A percentile compares a stretch with the other conserved stretches of the same genome.
These are phyloP conservation scores for Blastobotrys capitulatus DNA, from an alignment of 1,139 yeast genomes.

Conservation along the genomic window DNA sequence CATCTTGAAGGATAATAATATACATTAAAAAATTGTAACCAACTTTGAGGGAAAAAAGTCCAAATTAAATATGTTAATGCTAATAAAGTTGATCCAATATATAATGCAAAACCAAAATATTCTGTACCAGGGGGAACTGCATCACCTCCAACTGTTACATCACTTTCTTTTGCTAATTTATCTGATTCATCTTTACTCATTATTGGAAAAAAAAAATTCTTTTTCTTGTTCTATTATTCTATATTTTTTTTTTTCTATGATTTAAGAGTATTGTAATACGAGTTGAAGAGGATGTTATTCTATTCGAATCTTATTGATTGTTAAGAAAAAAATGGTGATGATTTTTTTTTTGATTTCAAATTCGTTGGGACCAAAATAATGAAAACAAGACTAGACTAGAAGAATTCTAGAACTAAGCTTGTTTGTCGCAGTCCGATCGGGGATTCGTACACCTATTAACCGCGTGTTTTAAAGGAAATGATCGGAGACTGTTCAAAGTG, in stretches of 20 bases:
- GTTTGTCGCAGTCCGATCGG: too few species aligned
- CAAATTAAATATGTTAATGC: constrained; percentile 56
- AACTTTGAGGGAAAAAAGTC: constrained; percentile 59
- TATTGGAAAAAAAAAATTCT: too few species aligned
- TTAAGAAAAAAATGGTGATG: too few species aligned
- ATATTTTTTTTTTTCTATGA: neutral
- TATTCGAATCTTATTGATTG: too few species aligned
- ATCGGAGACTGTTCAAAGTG: too few species aligned
- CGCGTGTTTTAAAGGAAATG: too few species aligned
- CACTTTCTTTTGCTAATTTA: constrained; percentile 61
- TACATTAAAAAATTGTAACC: constrained; percentile 50
- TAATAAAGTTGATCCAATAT: constrained; percentile 51
- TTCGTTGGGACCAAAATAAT: too few species aligned
- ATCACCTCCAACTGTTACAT: constrained; percentile 64
- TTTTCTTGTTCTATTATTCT: neutral
- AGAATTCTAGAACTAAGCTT: too few species aligned
- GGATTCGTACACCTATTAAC: too few species aligned
- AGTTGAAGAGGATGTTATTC: too few species aligned
- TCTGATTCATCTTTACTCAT: constrained; percentile 12
- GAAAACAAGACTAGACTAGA: too few species aligned
- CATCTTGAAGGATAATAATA: constrained; percentile 78
- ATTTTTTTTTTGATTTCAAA: too few species aligned
- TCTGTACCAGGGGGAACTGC: constrained; percentile 64
- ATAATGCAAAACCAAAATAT: constrained; percentile 76
- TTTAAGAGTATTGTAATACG: neutral